Percentiles rank a stretch among this genome's conserved stretches.
Evolutionary conservation across 352 stramenopile species (phyloP).

Genomic region (Phytophthora europaea): DNA sequence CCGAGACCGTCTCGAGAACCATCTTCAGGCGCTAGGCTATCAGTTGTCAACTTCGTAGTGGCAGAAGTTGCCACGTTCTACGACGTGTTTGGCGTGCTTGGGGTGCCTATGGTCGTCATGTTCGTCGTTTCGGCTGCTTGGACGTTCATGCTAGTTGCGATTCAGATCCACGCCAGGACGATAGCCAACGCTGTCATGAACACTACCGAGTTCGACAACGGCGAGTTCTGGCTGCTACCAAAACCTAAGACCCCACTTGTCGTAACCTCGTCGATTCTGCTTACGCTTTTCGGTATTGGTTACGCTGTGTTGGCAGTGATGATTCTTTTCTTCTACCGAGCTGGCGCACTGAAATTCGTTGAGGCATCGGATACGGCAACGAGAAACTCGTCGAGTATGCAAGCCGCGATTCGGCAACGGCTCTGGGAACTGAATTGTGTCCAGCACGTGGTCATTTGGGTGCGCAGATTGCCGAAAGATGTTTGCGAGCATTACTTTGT

Average conservation of each 20-base stretch:
- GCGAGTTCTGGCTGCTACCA: neutral
- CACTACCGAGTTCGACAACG: neutral
- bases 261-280: neutral
- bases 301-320: neutral
- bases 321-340: neutral
- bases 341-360: neutral
- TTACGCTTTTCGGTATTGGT: neutral
- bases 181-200: conserved; percentile 1
- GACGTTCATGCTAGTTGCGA: neutral
- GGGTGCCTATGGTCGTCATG: neutral
- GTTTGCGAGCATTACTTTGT: neutral
- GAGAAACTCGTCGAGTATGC: neutral
- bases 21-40: neutral
- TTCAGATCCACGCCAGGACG: neutral
- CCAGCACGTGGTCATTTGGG: neutral
- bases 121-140: neutral
- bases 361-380: neutral
- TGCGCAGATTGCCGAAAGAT: neutral
- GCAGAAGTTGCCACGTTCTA: neutral
- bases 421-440: neutral
- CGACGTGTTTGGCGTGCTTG: neutral
- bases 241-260: neutral
- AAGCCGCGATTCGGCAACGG: neutral
- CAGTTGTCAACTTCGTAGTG: neutral
- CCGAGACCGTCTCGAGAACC: neutral